Evolutionary conservation across 1,139 yeast species (phyloP), one percentile per base, ranked within the genome.

Genomic region (Kodamaea fungicola): DNA sequence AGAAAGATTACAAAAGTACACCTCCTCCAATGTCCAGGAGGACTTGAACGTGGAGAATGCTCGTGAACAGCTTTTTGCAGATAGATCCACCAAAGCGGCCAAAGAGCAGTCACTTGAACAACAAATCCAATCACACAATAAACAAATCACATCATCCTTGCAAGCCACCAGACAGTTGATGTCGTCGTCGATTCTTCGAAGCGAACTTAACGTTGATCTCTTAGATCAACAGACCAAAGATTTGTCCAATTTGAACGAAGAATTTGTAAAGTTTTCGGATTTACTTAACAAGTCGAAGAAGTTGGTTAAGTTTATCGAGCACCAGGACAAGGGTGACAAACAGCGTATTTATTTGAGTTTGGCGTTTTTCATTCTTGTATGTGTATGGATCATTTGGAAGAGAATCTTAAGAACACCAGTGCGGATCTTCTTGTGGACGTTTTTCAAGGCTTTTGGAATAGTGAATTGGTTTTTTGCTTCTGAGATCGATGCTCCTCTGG

Each of bases 341-440:
- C 64, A 74, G 34, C 62, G 78, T 39, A 82, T 83, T 51, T 76
- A 79, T 45, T 57, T 75, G 37, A 70, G 86, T 23, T 50, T 83
- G 32, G 78, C 77, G 12, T 79, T 83, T 45, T 69, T 83, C 40
- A 62, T 71, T 2, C 45, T 71, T 2, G 82, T 81, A 27, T 64
- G 84, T 44, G 52, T 62, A 3, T 82, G 86, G 83, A 78, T 83
- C 13, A 45, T 82, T 2, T 83, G 84, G 80, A 61, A 82, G 45
- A 63, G 90, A 39, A 64, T 83, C 3, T 59, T 83, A 30, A 67
- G 72, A 47, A 63, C 74, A 9, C 90, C 90, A 0, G 64, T 79
- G 1, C 61, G 60, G 51, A 52, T 83, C 8, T 43, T 80, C 24
- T 40, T 83, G n/a, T 82, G 88, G 89, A 55, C 80, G 0, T 34